Percentiles rank a stretch among this genome's conserved stretches.
Conservation (phyloP, 2,329 filamentous ascomycete genomes). For the Pleurostoma richardsiae region DNA sequence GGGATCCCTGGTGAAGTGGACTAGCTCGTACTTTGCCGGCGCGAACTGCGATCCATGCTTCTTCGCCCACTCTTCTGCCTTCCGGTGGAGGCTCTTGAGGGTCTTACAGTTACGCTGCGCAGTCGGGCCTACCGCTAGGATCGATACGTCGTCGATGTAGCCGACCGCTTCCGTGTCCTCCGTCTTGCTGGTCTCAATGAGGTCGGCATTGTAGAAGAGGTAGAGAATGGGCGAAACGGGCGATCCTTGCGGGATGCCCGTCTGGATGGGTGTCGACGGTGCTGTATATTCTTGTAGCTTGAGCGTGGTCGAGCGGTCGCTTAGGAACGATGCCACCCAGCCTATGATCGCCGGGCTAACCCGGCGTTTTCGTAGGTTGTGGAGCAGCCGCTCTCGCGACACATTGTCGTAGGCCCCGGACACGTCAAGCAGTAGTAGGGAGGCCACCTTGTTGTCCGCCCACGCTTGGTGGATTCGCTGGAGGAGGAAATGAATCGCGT, state of each 20-base stretch:
- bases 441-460: background rate
- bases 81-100: constrained; percentile 9
- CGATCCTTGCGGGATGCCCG: constrained; percentile 16
- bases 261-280: constrained; percentile 5
- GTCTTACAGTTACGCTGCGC: constrained; percentile 11
- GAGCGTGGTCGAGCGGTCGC: constrained; percentile 7
- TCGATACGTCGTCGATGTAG: constrained; percentile 11
- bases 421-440: constrained; percentile 1
- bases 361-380: constrained; percentile 11
- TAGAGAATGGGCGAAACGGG: constrained; percentile 18
- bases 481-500: constrained; percentile 1
- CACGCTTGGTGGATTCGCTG: background rate
- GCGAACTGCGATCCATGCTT: constrained; percentile 14
- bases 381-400: constrained; percentile 7
- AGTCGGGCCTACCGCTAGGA: constrained; percentile 8
- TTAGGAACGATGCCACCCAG: constrained; percentile 14
- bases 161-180: constrained; percentile 5
- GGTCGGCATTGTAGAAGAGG: constrained; percentile 18
- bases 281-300: constrained; percentile 8
- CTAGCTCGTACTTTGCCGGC: constrained; percentile 15
- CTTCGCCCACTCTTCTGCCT: constrained; percentile 10
- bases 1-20: constrained; percentile 13
- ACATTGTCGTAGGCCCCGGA: constrained; percentile 10
- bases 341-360: constrained; percentile 10
- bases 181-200: constrained; percentile 13